phyloP scores from a whole-genome alignment of 805 yeast genomes.

The Myxozyma sirexii region DNA sequence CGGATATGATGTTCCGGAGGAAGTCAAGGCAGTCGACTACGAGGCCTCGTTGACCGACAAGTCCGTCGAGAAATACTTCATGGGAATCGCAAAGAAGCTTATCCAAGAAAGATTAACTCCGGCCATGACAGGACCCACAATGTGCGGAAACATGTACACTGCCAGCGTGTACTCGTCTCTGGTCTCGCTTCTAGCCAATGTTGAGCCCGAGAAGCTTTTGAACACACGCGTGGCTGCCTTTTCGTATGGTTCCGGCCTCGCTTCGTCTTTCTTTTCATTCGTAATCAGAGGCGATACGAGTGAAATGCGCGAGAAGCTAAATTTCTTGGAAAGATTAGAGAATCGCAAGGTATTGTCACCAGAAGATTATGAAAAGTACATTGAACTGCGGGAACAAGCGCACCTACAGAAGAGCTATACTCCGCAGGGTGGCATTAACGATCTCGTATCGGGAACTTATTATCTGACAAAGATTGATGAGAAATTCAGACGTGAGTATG shows the following conservation, averaged over 20 bases:
- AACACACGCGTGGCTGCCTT: slow-evolving; percentile 86
- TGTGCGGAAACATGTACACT: slow-evolving; percentile 98
- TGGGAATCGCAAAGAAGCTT: slow-evolving; percentile 70
- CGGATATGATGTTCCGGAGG: slow-evolving; percentile 48
- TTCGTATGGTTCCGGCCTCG: slow-evolving; percentile 98
- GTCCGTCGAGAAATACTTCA: slow-evolving; percentile 79
- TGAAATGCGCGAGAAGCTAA: slow-evolving; percentile 62
- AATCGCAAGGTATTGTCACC: slow-evolving; percentile 72
- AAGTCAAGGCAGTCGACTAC: slow-evolving; percentile 63
- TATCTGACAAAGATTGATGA: slow-evolving; percentile 85
- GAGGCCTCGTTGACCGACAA: slow-evolving; percentile 80
- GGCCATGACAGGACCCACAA: slow-evolving; percentile 84
- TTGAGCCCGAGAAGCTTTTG: slow-evolving; percentile 72
- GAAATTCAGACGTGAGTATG: slow-evolving; percentile 81
- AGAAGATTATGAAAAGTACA: slow-evolving; percentile 75
- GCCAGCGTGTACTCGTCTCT: slow-evolving; percentile 89
- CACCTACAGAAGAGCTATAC: slow-evolving; percentile 77
- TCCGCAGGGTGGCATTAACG: slow-evolving; percentile 79
- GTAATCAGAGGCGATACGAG: slow-evolving; percentile 80
- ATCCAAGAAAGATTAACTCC: slow-evolving; percentile 73
- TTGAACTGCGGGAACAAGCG: slow-evolving; percentile 83
- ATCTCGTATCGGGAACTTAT: slow-evolving; percentile 73
- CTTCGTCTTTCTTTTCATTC: slow-evolving; percentile 82
- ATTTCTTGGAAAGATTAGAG: slow-evolving; percentile 67
- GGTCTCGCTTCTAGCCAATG: slow-evolving; percentile 75